Conservation (phyloP, 805 yeast species). For the Kregervanrija delftensis region DNA sequence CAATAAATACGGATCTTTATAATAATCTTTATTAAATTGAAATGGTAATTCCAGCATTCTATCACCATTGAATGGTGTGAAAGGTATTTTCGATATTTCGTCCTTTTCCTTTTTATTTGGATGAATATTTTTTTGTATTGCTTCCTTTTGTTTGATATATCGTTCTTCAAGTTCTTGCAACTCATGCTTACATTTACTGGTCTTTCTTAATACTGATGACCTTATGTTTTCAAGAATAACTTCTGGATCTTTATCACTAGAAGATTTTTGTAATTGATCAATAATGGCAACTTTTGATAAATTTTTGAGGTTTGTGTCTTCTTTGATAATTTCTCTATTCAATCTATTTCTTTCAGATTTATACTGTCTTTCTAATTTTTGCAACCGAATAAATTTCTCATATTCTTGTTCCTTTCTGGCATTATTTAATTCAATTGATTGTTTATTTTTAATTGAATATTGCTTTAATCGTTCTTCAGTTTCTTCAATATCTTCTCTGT, state of each 20-base stretch:
- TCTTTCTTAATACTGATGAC: constrained; percentile 50
- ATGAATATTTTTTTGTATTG: constrained; percentile 18
- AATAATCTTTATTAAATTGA: constrained; percentile 28
- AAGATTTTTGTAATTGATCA: constrained; percentile 36
- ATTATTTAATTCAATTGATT: constrained; percentile 70
- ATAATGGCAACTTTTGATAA: constrained; percentile 51
- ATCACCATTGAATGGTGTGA: constrained; percentile 94
- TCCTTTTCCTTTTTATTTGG: constrained; percentile 28
- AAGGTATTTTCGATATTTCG: constrained; percentile 40
- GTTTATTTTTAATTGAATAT: constrained; percentile 68
- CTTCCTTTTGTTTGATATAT: constrained; percentile 23
- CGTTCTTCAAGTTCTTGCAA: constrained; percentile 33
- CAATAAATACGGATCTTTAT: constrained; percentile 55
- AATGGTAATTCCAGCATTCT: constrained; percentile 51
- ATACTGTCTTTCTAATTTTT: constrained; percentile 65
- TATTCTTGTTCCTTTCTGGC: constrained; percentile 66
- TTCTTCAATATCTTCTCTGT: constrained; percentile 59
- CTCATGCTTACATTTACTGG: constrained; percentile 57
- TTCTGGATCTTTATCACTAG: constrained; percentile 29
- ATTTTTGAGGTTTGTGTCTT: constrained; percentile 36
- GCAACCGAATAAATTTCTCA: constrained; percentile 53
- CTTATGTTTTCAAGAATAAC: constrained; percentile 47
- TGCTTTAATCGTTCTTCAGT: constrained; percentile 61
- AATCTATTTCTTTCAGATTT: constrained; percentile 62
- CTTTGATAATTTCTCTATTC: constrained; percentile 49